A percentile compares a stretch with the other conserved stretches of the same genome.
These are phyloP conservation scores for Lumnitzera littorea DNA, from an alignment of 345 rosid species.

Conservation along the genomic window DNA sequence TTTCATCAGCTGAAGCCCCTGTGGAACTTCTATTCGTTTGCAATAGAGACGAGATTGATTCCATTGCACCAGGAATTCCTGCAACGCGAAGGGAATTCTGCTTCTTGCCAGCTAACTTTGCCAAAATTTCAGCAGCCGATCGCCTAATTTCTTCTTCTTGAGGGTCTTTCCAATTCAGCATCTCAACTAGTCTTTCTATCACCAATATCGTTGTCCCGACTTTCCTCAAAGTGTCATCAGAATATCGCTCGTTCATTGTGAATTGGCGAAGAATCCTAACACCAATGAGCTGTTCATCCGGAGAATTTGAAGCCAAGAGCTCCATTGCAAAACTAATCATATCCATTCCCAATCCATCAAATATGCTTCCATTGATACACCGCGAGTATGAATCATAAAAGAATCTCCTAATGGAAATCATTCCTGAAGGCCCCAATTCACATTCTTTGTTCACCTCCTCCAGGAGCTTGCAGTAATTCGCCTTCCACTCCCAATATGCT, in stretches of 20 bases:
- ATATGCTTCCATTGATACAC: conserved; percentile 74
- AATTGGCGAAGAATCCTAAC: conserved; percentile 60
- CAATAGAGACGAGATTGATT: conserved; percentile 83
- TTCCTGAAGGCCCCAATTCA: conserved; percentile 54
- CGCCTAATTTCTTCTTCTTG: conserved; percentile 73
- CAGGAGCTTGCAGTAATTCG: conserved; percentile 37
- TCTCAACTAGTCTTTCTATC: conserved; percentile 76
- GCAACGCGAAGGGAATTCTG: conserved; percentile 78
- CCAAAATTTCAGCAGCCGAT: conserved; percentile 67
- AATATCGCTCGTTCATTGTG: conserved; percentile 28
- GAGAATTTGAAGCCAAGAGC: conserved; percentile 56
- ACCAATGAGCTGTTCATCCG: conserved; percentile 84
- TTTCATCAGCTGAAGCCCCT: conserved; percentile 47
- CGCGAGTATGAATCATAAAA: conserved; percentile 85
- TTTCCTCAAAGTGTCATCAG: conserved; percentile 79
- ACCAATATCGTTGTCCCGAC: conserved; percentile 54
- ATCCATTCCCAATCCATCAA: conserved; percentile 89
- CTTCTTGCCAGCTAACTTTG: conserved; percentile 66
- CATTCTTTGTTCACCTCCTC: conserved; percentile 69
- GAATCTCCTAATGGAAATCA: conserved; percentile 60
- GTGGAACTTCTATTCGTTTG: conserved; percentile 40
- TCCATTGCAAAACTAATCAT: conserved; percentile 72
- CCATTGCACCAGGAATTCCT: conserved; percentile 84
- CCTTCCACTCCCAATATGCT: conserved; percentile 70
- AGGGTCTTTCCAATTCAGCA: conserved; percentile 90